phyloP scores from a whole-genome alignment of 2,329 filamentous ascomycete species.

The Lecanicillium sp. region DNA sequence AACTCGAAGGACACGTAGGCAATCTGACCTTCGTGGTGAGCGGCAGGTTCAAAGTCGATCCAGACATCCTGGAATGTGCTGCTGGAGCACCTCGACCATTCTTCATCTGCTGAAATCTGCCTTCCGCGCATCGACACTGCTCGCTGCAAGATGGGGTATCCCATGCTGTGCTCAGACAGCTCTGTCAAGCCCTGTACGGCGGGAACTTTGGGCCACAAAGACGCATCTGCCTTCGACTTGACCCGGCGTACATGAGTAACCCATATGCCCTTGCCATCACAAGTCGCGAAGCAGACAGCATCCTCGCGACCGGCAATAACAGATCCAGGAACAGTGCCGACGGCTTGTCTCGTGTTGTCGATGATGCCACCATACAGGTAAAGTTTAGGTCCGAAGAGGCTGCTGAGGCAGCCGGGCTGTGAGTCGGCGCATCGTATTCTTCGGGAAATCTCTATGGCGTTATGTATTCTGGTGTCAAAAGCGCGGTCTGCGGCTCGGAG shows the following conservation, averaged over 20 bases:
- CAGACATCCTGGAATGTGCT: conserved; percentile 34
- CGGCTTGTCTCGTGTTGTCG: conserved; percentile 23
- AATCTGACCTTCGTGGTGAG: conserved; percentile 20
- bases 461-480: conserved; percentile 30
- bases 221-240: conserved; percentile 31
- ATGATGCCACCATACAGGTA: conserved; percentile 36
- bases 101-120: conserved; percentile 15
- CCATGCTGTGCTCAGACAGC: conserved; percentile 21
- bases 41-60: conserved; percentile 27
- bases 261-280: conserved; percentile 35
- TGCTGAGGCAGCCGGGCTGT: conserved; percentile 35
- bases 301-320: conserved; percentile 32
- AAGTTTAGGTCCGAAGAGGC: conserved; percentile 29
- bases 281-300: conserved; percentile 31
- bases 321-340: conserved; percentile 17
- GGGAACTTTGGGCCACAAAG: conserved; percentile 36
- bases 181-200: conserved; percentile 29
- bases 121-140: conserved; percentile 15
- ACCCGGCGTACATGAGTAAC: conserved; percentile 34
- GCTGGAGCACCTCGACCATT: conserved; percentile 25
- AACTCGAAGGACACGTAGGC: conserved; percentile 38
- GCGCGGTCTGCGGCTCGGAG: conserved; percentile 33
- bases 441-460: conserved; percentile 33
- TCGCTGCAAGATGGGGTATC: conserved; percentile 20
- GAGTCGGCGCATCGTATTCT: conserved; percentile 36